These are phyloP conservation scores for Lyophyllum shimeji DNA, from an alignment of 768 basidiomycete genomes.

Conservation along the genomic window DNA sequence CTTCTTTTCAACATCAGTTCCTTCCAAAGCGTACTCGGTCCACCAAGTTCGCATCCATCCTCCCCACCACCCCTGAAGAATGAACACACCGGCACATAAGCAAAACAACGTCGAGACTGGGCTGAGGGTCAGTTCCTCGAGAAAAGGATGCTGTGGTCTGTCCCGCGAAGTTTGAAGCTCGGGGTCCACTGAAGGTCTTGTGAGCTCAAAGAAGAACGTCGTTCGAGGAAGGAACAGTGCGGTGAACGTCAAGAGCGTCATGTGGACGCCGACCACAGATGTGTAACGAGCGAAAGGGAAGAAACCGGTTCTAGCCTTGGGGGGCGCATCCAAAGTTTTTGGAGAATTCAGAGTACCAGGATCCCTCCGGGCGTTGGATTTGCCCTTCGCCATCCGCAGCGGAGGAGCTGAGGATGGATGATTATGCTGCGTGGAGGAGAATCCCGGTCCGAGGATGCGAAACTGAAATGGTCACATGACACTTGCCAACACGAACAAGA, in stretches of 20 bases:
- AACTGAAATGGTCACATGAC: too few species aligned
- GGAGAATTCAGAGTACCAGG: background rate
- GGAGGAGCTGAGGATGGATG: too few species aligned
- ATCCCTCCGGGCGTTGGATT: background rate
- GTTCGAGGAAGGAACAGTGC: conserved; percentile 73
- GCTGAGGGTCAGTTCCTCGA: conserved; percentile 62
- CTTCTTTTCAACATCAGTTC: conserved; percentile 41
- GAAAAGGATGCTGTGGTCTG: conserved; percentile 69
- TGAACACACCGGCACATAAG: conserved; percentile 49
- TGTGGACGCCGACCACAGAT: conserved; percentile 67
- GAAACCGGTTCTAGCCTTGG: conserved; percentile 3
- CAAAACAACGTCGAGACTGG: conserved; percentile 60
- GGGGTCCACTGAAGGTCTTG: conserved; percentile 27
- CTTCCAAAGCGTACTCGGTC: conserved; percentile 38
- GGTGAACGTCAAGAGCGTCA: conserved; percentile 62
- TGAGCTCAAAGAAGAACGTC: conserved; percentile 41
- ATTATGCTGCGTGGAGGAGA: too few species aligned
- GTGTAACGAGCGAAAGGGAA: conserved; percentile 51
- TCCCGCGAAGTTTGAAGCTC: conserved; percentile 44
- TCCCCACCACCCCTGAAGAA: conserved; percentile 74
- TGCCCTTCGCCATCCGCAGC: background rate
- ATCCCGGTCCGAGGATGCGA: too few species aligned
- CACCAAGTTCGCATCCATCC: conserved; percentile 64
- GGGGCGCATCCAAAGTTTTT: background rate
- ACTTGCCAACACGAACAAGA: too few species aligned